Conservation (phyloP, 257 asterid species). For the Dorcoceras hygrometricum region DNA sequence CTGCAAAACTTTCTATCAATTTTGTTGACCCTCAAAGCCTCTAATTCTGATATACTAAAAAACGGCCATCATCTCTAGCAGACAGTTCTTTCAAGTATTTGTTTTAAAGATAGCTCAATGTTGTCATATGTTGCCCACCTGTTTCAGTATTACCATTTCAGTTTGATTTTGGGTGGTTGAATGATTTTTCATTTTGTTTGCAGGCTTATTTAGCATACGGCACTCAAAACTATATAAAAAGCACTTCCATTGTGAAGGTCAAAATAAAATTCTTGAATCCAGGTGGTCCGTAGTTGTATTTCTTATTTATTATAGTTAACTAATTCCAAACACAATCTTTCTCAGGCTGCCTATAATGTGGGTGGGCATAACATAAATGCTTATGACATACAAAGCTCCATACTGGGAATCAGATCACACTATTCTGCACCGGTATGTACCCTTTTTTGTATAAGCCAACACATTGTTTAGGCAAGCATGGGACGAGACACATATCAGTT, state of each 20-base stretch:
- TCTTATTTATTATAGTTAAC: slow-evolving; percentile 22
- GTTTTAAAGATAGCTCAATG: not conserved
- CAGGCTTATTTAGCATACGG: slow-evolving; percentile 95
- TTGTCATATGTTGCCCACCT: not conserved
- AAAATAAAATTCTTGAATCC: slow-evolving; percentile 2
- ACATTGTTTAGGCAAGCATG: not conserved
- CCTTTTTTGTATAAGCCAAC: not conserved
- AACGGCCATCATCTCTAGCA: not conserved
- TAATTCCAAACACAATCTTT: not conserved
- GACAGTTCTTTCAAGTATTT: not conserved
- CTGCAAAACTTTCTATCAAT: slow-evolving; percentile 23
- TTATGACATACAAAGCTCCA: slow-evolving; percentile 66
- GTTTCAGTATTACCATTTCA: not conserved
- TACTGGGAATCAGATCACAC: slow-evolving; percentile 77
- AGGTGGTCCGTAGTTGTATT: slow-evolving; percentile 6
- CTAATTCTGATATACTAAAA: not conserved
- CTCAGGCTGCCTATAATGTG: slow-evolving; percentile 81
- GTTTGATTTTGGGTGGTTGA: slow-evolving; percentile 10
- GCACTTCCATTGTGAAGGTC: slow-evolving; percentile 67
- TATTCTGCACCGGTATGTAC: slow-evolving; percentile 69
- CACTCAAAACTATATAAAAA: slow-evolving; percentile 63
- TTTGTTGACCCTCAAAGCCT: not conserved
- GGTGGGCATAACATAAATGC: slow-evolving; percentile 85
- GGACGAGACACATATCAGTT: not conserved
- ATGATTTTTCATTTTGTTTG: slow-evolving; percentile 18